Base-by-base conservation (phyloP, 495 filamentous ascomycete genomes). In the Hypoxylon subgilvum region DNA sequence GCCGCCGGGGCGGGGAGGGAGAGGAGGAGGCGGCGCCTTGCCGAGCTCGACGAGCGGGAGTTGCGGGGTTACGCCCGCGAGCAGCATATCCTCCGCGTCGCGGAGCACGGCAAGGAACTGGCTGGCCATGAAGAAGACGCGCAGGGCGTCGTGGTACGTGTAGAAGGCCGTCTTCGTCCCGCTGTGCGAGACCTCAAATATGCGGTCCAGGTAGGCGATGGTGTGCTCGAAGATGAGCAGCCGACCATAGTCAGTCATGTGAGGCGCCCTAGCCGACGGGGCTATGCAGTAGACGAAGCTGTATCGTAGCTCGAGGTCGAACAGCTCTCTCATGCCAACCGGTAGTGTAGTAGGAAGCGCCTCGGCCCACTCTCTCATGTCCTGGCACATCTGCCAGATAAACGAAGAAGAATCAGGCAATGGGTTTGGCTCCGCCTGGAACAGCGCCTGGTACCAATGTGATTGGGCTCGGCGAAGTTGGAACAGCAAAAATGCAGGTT, bases 251-350 rank as follows among this genome's bases (percentile, higher is more conserved):
- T 86, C 78, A 21, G 80, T 82, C 19, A 88, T 77, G 0, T 76
- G 72, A 3, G 87, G 84, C n/a, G 84, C 79, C 58, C 85, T 76
- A 3, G 85, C 81, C 17, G 85, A 87, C 1, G 91, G 88, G 1
- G 91, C 89, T 6, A 96, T 76, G 49, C 91, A 86, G 69, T 94
- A 88, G 38, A 95, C 84, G 53, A 86, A 91, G 59, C 87, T 90
- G 71, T 94, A 97, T 8, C 91, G 79, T 48, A 91, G 71, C 71
- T 97, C 92, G 12, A 94, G 80, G 44, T 89, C 84, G 54, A 95
- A 88, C 52, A 90, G 81, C 28, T 87, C 81, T 10, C 83, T 80
- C 57, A 89, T 83, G 52, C 78, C 78, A 2, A 74, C 68, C 8
- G 84, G 80, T 4, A 86, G 76, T 16, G 78, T 74, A 28, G 75